A percentile compares a stretch with the other conserved stretches of the same genome.
Conservation (phyloP, 257 asterid species). For the Ilex asprella region DNA sequence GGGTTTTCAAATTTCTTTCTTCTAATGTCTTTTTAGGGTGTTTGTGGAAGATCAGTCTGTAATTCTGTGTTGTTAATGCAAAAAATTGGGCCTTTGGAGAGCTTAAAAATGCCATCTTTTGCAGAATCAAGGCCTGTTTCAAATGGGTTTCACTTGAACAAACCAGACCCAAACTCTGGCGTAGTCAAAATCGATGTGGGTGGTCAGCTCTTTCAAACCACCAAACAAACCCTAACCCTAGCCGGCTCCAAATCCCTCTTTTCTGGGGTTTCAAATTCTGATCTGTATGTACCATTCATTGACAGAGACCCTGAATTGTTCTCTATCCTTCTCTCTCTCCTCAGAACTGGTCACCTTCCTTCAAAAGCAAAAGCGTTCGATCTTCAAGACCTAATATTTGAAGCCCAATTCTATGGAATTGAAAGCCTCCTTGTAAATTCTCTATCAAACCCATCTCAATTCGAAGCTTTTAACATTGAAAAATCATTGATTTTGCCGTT, state of each 20-base stretch:
- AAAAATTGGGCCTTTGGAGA: constrained; percentile 7
- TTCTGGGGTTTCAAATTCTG: constrained; percentile 38
- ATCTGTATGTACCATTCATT: constrained; percentile 41
- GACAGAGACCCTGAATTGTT: constrained; percentile 90
- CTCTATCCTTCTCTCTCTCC: constrained; percentile 73
- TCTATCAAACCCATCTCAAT: constrained; percentile 67
- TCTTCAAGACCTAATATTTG: constrained; percentile 74
- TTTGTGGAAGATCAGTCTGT: too few species aligned
- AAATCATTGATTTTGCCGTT: constrained; percentile 49
- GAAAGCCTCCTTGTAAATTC: constrained; percentile 56
- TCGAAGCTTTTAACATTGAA: constrained; percentile 81
- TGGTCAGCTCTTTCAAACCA: constrained; percentile 87
- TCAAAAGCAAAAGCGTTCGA: constrained; percentile 71
- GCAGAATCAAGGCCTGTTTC: constrained; percentile 33
- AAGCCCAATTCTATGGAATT: constrained; percentile 72
- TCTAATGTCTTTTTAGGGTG: too few species aligned
- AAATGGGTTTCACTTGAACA: constrained; percentile 16
- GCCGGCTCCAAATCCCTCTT: constrained; percentile 73
- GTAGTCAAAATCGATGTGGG: constrained; percentile 81
- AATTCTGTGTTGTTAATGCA: too few species aligned
- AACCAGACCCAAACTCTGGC: constrained; percentile 36
- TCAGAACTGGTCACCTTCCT: constrained; percentile 81
- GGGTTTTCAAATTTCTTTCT: too few species aligned
- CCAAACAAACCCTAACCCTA: constrained; percentile 64
- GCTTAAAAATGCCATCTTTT: constrained; percentile 58